Conservation (phyloP, 495 filamentous ascomycete genomes). For the Cryomyces minteri region DNA sequence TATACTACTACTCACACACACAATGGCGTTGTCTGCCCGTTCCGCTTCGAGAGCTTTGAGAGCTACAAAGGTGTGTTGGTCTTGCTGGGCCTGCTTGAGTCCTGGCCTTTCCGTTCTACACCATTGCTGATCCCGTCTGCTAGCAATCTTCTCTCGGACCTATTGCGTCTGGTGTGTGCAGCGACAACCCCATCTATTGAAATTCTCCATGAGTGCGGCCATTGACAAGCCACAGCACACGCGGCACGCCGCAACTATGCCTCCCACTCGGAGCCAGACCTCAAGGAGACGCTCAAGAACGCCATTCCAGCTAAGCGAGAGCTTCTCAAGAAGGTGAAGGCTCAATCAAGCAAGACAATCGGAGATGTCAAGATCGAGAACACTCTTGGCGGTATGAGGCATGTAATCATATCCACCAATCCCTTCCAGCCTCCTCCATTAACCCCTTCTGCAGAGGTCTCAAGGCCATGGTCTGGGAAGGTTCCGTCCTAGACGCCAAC, state of each 20-base stretch:
- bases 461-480: conserved; percentile 98
- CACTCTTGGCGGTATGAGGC: conserved; percentile 89
- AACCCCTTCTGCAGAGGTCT: conserved; percentile 37
- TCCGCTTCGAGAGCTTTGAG: conserved; percentile 28
- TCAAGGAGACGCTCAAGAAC: conserved; percentile 68
- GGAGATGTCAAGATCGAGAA: conserved; percentile 92
- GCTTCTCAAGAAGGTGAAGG: conserved; percentile 78
- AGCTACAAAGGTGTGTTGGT: conserved; percentile 30
- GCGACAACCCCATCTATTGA: conserved; percentile 1
- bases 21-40: conserved; percentile 32
- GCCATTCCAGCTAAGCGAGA: conserved; percentile 85
- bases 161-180: conserved; percentile 10
- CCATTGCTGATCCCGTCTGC: too few relatives aligned
- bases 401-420: conserved; percentile 1
- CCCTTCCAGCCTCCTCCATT: neutral
- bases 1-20: too few relatives aligned
- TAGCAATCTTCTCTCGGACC: conserved; percentile 1
- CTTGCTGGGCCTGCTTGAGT: too few relatives aligned
- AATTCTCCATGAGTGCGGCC: neutral
- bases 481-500: conserved; percentile 87
- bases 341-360: conserved; percentile 60
- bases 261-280: conserved; percentile 59
- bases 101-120: too few relatives aligned
- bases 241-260: conserved; percentile 33
- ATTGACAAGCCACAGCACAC: neutral